Evolutionary conservation across 768 basidiomycete species (phyloP), one percentile per base, ranked within the genome.

Genomic region (Tulasnella sp.): DNA sequence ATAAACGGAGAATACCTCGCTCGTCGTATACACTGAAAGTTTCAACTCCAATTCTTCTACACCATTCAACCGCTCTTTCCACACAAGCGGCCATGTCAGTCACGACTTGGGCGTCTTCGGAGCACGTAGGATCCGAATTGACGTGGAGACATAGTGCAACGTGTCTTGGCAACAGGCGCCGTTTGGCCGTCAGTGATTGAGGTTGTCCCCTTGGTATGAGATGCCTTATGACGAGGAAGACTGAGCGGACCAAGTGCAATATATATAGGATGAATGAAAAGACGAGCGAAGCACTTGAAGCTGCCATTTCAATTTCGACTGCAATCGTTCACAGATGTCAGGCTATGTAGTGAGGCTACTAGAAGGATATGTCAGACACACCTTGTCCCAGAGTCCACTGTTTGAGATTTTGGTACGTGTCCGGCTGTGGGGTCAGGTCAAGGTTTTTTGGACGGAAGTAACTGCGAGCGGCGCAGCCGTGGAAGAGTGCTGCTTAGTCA

Each of bases 1-100:
- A 28, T 6, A 50, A 31, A 22, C 18, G 44, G 31, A 37, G 22
- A 3, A 3, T 83, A 94, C 94, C 94, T 79, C 89, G 86, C 79
- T 89, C 88, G 84, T 96, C 94, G 82, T 94, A 95, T 4, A 93
- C 88, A 14, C 92, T 93, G 73, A 96, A 86, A 76, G 89, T 88
- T 81, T 87, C 85, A 75, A 95, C 90, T 20, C 93, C 93, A 44
- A 87, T 86, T n/a, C 82, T 84, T 78, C 88, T 89, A 86, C 92
- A 94, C 92, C 93, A 95, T 14, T 85, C 85, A 12, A 89, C 89
- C 18, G 88, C 88, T 72, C 87, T 87, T 75, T 89, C 85, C 14
- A 93, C 87, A 82, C 89, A 91, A 82, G 91, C 87, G 24, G 91
- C 85, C 76, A 94, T 50, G 48, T 77, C 76, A 14, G 24, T 42